Evolutionary conservation across 805 yeast species (phyloP).

Genomic region (Brettanomyces sp.): DNA sequence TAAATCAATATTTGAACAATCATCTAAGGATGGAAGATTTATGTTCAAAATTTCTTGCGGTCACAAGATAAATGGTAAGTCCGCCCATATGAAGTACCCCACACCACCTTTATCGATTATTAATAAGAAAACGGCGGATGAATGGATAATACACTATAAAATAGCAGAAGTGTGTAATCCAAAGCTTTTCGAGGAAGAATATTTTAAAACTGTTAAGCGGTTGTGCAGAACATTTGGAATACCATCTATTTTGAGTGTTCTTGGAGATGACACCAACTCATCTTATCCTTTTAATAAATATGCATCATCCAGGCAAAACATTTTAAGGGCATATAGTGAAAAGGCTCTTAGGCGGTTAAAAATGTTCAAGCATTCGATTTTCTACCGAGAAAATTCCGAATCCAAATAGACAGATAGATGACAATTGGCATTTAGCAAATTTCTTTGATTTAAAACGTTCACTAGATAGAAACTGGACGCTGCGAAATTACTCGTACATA

Average conservation of each 20-base stretch:
- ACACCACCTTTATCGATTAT: slow-evolving; percentile 22
- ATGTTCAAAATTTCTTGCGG: slow-evolving; percentile 31
- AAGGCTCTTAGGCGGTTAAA: slow-evolving; percentile 17
- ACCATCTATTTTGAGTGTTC: no score
- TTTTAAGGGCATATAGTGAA: slow-evolving; percentile 26
- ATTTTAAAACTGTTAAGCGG: neutral
- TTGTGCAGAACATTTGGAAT: no score
- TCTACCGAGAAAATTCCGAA: neutral
- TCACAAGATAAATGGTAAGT: slow-evolving; percentile 28
- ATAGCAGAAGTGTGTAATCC: slow-evolving; percentile 12
- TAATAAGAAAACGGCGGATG: slow-evolving; percentile 5
- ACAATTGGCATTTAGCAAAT: no score
- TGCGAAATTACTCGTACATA: neutral
- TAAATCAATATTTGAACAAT: slow-evolving; percentile 8
- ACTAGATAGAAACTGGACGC: neutral
- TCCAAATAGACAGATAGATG: no score
- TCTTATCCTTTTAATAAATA: slow-evolving; percentile 11
- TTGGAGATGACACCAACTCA: neutral
- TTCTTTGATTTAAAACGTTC: no score
- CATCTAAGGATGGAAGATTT: slow-evolving; percentile 11
- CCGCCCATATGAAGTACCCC: slow-evolving; percentile 15
- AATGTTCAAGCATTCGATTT: neutral
- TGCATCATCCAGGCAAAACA: slow-evolving; percentile 15
- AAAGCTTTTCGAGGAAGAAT: slow-evolving; percentile 6
- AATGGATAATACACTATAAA: slow-evolving; percentile 22